Evolutionary conservation across 1,284 basidiomycete genomes (phyloP).

Genomic region (Sphaerobolus stellatus): DNA sequence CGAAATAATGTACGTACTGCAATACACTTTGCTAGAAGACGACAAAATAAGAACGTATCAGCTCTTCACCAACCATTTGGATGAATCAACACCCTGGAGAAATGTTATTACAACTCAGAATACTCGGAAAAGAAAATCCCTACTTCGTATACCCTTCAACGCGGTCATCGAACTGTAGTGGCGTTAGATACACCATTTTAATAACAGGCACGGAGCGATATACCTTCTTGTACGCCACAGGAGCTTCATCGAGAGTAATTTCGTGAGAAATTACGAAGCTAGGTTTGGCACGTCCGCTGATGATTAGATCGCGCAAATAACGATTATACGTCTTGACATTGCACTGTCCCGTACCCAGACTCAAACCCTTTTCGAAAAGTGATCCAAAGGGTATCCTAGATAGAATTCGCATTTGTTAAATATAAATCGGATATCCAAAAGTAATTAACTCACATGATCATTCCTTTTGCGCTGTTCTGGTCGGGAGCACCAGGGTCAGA

Average conservation of each 20-base stretch:
- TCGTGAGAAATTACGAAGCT: constrained; percentile 54
- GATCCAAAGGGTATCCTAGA: constrained; percentile 32
- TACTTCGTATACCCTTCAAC: constrained; percentile 49
- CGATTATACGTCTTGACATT: constrained; percentile 56
- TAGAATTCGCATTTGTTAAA: not conserved
- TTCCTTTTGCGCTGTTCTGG: constrained; percentile 45
- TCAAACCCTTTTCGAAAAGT: constrained; percentile 52
- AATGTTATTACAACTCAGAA: not conserved
- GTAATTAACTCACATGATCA: not conserved
- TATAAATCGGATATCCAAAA: not conserved
- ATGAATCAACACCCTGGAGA: constrained; percentile 18
- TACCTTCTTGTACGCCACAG: constrained; percentile 46
- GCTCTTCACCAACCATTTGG: constrained; percentile 19
- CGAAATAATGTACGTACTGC: too few relatives aligned
- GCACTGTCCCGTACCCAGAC: constrained; percentile 52
- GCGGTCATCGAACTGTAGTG: constrained; percentile 40
- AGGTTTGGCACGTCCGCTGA: constrained; percentile 49
- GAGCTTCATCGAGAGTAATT: constrained; percentile 43
- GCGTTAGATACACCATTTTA: not conserved
- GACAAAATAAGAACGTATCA: not conserved
- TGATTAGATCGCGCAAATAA: constrained; percentile 52
- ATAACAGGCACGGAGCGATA: not conserved
- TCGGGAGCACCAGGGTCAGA: constrained; percentile 53
- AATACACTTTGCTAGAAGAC: too few relatives aligned
- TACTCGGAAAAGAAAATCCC: not conserved